A percentile compares a stretch with the other conserved stretches of the same genome.
Conservation (phyloP, 2,329 filamentous ascomycete genomes). For the Ophiocordyceps sinensis region DNA sequence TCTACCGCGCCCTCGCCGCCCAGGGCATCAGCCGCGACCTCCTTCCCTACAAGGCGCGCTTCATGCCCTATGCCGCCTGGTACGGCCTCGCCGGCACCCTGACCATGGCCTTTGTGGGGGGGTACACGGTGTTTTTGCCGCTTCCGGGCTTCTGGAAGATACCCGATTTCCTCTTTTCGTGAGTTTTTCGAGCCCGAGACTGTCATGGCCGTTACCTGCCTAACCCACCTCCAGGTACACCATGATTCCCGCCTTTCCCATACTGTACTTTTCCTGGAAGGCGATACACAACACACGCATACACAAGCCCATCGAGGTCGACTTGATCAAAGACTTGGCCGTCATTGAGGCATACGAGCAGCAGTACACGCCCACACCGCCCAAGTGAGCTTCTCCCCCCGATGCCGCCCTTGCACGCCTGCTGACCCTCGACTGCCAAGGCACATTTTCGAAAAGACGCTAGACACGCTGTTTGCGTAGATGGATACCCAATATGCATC, state of each 20-base stretch:
- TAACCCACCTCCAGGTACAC: conserved; percentile 35
- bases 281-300: conserved; percentile 48
- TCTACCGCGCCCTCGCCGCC: conserved; percentile 51
- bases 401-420: neutral
- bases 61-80: conserved; percentile 60
- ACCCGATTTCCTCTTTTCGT: conserved; percentile 59
- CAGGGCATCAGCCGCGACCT: conserved; percentile 54
- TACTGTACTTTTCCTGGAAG: conserved; percentile 61
- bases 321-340: conserved; percentile 46
- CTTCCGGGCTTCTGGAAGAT: conserved; percentile 45
- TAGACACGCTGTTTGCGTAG: conserved; percentile 9
- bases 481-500: neutral
- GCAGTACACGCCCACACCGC: conserved; percentile 38
- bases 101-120: conserved; percentile 60
- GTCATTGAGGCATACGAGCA: conserved; percentile 55
- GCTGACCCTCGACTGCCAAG: conserved; percentile 1
- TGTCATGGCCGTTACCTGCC: neutral
- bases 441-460: conserved; percentile 8
- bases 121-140: conserved; percentile 63
- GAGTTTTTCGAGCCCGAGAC: conserved; percentile 12
- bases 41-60: conserved; percentile 54
- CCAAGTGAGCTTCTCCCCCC: conserved; percentile 28
- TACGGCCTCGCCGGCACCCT: conserved; percentile 48
- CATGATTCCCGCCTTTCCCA: conserved; percentile 57
- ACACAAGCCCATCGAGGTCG: conserved; percentile 41